phyloP scores from a whole-genome alignment of 805 yeast species.

The Yarrowia sp. region DNA sequence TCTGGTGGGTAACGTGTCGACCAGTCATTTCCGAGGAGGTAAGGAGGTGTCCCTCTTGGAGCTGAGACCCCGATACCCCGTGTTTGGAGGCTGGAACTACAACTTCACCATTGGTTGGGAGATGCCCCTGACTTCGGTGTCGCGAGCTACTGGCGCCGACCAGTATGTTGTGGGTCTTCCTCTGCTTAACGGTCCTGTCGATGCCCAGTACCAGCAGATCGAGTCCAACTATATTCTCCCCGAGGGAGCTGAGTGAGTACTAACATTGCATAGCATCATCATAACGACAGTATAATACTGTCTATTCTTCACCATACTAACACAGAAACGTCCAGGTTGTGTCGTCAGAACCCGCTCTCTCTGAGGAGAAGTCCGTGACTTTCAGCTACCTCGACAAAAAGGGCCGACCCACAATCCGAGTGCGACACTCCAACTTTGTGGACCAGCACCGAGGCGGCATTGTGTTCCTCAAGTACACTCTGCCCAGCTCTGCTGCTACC shows the following conservation, averaged over 20 bases:
- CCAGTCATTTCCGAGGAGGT: conserved; percentile 47
- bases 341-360: conserved; percentile 49
- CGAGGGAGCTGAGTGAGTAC: conserved; percentile 60
- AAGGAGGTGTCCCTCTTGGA: conserved; percentile 45
- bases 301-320: neutral
- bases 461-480: conserved; percentile 62
- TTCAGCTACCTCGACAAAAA: conserved; percentile 57
- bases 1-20: conserved; percentile 88
- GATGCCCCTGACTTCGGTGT: conserved; percentile 52
- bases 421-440: conserved; percentile 59
- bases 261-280: neutral
- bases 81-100: conserved; percentile 94
- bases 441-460: conserved; percentile 63
- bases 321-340: conserved; percentile 19
- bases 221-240: conserved; percentile 70
- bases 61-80: conserved; percentile 85
- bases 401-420: conserved; percentile 75
- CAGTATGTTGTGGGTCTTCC: conserved; percentile 66
- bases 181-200: conserved; percentile 66
- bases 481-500: conserved; percentile 51
- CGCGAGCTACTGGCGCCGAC: conserved; percentile 48
- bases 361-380: conserved; percentile 36
- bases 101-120: conserved; percentile 97
- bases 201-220: conserved; percentile 64
- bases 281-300: too few species aligned